Evolutionary conservation across 176 grass and related monocot genomes (phyloP), one percentile per base, ranked within the genome.

Genomic region (Aechmea fasciata): DNA sequence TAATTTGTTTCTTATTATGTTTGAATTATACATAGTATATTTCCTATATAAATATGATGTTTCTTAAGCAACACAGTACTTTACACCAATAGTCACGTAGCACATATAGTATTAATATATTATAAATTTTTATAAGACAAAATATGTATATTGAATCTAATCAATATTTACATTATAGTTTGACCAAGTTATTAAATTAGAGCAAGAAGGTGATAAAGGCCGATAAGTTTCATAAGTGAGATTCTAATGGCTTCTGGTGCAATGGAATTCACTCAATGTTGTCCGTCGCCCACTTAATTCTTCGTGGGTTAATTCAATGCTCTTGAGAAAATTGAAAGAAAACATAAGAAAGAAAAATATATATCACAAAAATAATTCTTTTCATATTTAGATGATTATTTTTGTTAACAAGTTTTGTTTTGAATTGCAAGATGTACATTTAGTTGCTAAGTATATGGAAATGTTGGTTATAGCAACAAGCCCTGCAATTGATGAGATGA

Each of bases 221-320:
- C 52, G 69, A 78, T 51, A 12, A 15, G 22, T 23, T 78, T 78
- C 66, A 78, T 59, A 2, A 78, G 75, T 48, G 65, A 65, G n/a
- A 1, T 78, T 29, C 20, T 54, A 25, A 78, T 78, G 4, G 28
- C 14, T 11, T 20, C 62, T 12, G 17, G 61, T 23, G 20, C 20
- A 26, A 64, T 11, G 11, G 19, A 64, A 11, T 64, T 64, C 11
- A 20, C 18, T 25, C 17, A 20, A 64, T 64, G 7, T 11, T 64
- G 9, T 64, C 61, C 2, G 11, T 12, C 1, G 61, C 22, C 61
- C 61, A 64, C 22, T 64, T 22, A 64, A 22, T 4, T 64, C 9
- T 13, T 64, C 25, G 11, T 29, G 61, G 29, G 19, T 25, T 64
- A 9, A 64, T 64, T 64, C 61, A 26, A 1, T 64, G 9, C 61